Evolutionary conservation across 768 basidiomycete genomes (phyloP).

Genomic region (Boletus tylopilopsis): DNA sequence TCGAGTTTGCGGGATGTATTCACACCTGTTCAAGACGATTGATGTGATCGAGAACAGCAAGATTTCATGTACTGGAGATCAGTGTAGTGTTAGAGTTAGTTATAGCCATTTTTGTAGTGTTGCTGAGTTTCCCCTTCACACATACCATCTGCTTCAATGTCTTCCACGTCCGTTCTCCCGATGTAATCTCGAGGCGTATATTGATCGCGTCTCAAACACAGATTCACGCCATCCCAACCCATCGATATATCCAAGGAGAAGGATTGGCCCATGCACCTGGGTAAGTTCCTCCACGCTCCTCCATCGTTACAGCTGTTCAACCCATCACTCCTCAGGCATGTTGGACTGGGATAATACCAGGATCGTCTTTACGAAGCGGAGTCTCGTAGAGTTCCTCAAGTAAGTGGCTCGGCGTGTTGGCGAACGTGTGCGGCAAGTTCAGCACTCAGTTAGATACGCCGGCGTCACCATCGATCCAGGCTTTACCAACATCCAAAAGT

Average conservation of each 20-base stretch:
- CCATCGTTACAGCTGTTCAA: background rate
- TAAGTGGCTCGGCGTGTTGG: conserved; percentile 29
- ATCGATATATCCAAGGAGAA: conserved; percentile 65
- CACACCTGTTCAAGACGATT: background rate
- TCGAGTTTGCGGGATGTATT: background rate
- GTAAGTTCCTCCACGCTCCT: conserved; percentile 33
- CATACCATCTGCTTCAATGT: conserved; percentile 10
- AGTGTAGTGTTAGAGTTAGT: no score
- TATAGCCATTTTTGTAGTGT: no score
- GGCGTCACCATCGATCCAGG: conserved; percentile 76
- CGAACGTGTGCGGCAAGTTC: conserved; percentile 18
- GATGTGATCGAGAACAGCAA: no score
- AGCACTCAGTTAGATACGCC: conserved; percentile 50
- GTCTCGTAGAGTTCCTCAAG: conserved; percentile 76
- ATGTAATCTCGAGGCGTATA: background rate
- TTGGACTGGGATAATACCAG: conserved; percentile 76
- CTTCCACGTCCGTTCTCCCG: conserved; percentile 22
- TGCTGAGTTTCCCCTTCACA: background rate
- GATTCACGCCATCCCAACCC: conserved; percentile 54
- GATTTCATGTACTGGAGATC: no score
- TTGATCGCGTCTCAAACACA: conserved; percentile 22
- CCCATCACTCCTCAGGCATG: conserved; percentile 46
- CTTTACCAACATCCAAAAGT: conserved; percentile 67
- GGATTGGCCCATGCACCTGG: conserved; percentile 68
- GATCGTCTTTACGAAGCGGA: conserved; percentile 78